Conservation (phyloP, 1,284 basidiomycete species). For the Rhodotorula mucilaginosa region DNA sequence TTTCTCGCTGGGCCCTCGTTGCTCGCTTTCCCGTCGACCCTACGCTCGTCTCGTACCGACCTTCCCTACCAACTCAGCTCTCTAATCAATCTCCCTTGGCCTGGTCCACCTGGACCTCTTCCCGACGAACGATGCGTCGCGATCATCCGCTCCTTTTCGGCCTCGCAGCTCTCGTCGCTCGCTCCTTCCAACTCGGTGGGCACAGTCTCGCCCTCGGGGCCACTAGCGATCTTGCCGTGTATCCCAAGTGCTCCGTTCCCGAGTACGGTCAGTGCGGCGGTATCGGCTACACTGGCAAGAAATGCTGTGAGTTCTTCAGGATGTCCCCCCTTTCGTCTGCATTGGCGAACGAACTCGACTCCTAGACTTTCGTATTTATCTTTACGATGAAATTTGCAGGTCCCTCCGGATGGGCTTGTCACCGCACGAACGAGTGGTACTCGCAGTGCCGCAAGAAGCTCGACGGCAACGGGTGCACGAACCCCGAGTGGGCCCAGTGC, state of each 20-base stretch:
- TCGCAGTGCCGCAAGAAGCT: neutral
- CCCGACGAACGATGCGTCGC: too few relatives aligned
- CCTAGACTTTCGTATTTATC: too few relatives aligned
- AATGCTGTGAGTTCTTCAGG: neutral
- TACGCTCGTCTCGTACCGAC: too few relatives aligned
- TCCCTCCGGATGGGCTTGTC: neutral
- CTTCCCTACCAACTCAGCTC: too few relatives aligned
- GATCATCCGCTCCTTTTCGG: too few relatives aligned
- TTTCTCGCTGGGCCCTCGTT: too few relatives aligned
- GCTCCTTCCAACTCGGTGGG: too few relatives aligned
- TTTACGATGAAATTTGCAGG: neutral
- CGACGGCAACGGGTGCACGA: slow-evolving; percentile 1
- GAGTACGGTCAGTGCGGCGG: slow-evolving; percentile 1
- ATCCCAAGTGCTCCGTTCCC: neutral
- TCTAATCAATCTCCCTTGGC: too few relatives aligned
- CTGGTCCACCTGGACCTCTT: too few relatives aligned
- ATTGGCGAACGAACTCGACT: neutral
- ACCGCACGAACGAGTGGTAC: neutral
- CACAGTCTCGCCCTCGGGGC: too few relatives aligned
- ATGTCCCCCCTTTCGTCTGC: neutral
- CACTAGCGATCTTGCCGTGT: neutral
- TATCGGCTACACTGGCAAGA: neutral
- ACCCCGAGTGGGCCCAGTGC: slow-evolving; percentile 4
- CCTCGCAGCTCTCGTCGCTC: too few relatives aligned
- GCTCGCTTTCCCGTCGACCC: too few relatives aligned